Conservation (phyloP, 352 stramenopile species). For the Phytophthora megakarya region DNA sequence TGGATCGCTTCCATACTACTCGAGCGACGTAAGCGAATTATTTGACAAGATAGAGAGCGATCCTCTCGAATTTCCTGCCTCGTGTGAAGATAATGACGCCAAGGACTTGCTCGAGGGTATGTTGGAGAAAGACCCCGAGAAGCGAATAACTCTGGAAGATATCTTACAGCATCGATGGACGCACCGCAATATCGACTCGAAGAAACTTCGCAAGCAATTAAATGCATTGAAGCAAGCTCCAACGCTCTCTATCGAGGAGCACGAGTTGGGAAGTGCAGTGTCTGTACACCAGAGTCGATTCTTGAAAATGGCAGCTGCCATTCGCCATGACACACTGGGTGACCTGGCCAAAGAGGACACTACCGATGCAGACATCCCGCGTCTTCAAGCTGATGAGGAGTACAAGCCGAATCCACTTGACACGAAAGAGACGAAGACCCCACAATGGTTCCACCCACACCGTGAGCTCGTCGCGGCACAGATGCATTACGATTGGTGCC, state of each 20-base stretch:
- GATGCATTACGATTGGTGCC: conserved; percentile 75
- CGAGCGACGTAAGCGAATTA: conserved; percentile 79
- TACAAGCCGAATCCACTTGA: conserved; percentile 55
- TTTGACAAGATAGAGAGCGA: conserved; percentile 91
- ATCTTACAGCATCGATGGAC: conserved; percentile 82
- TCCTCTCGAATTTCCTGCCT: conserved; percentile 50
- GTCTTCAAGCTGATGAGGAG: not conserved
- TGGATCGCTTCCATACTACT: conserved; percentile 89
- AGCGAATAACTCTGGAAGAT: conserved; percentile 63
- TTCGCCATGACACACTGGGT: conserved; percentile 31
- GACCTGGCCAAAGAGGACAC: conserved; percentile 12
- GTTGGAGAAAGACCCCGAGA: conserved; percentile 77
- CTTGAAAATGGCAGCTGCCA: conserved; percentile 33
- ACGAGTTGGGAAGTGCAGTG: conserved; percentile 55
- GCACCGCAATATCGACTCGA: conserved; percentile 59
- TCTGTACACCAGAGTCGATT: conserved; percentile 62
- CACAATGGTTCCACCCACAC: conserved; percentile 41
- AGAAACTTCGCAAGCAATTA: conserved; percentile 50
- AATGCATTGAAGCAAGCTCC: conserved; percentile 46
- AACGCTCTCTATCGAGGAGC: conserved; percentile 45
- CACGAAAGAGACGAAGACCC: conserved; percentile 33
- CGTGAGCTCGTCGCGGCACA: conserved; percentile 47
- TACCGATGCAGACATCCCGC: not conserved
- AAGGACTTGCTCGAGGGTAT: conserved; percentile 74
- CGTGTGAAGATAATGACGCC: conserved; percentile 52